Base-by-base conservation (phyloP, 2,329 filamentous ascomycete genomes). In the Penicillium sp. region DNA sequence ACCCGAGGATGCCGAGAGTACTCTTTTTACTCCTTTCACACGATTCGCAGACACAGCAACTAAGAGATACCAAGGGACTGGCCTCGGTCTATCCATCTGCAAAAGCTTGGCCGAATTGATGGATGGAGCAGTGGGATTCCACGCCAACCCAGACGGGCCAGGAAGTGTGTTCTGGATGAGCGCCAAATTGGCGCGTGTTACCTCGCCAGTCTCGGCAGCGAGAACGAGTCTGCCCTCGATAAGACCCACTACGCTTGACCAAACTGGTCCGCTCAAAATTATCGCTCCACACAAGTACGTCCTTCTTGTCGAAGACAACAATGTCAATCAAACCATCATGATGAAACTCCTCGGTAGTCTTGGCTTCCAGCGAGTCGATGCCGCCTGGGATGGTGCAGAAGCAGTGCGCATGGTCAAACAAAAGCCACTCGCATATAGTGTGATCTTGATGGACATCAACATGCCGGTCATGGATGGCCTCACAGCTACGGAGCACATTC, bases 31-130 rank as follows among this genome's bases (percentile, higher is more conserved):
- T 3, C 82, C 82, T 0, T 84, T 84, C 54, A 80, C 76, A 6
- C 81, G 83, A 59, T 78, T 82, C 52, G 81, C 82, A 55, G 79
- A 79, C 50, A 79, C 78, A 2, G 75, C 76, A n/a, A 79, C 77
- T 2, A 81, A 81, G 58, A 74, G 74, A 46, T 83, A 81, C 53
- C 80, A 82, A 56, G 81, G 82, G 3, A 84, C 81, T 5, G 82
- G 82, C 0, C 69, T 85, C 2, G 82, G 82, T 2, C 68, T 85
- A 3, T 81, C 80, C 9, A 85, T 85, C 36, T 83, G 80, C 57
- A 84, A 83, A 61, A 81, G 77, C 49, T 64, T 85, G 10, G 78
- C 77, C 1, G 79, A 83, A 61, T 72, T 83, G 22, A 83, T 84
- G 81, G 80, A 79, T 21, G 83, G 83, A 1, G 67, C 75, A 3